These are phyloP conservation scores for Gardenia jasminoides DNA, from an alignment of 257 asterid species.

Conservation along the genomic window DNA sequence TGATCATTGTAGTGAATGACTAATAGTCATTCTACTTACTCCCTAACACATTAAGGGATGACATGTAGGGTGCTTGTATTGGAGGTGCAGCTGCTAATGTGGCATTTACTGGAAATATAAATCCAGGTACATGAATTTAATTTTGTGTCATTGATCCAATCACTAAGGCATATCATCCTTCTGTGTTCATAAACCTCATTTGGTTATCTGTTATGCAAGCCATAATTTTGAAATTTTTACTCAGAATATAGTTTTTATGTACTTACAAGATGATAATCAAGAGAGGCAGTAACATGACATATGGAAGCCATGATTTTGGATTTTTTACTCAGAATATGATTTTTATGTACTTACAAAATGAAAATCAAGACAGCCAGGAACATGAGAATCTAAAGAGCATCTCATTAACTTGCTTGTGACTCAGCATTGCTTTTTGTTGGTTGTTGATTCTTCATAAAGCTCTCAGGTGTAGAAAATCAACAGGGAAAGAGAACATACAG, in stretches of 20 bases:
- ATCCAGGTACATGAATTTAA: slow-evolving; percentile 42
- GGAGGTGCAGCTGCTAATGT: slow-evolving; percentile 48
- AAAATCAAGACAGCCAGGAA: not conserved
- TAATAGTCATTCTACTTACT: not conserved
- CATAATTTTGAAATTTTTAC: not conserved
- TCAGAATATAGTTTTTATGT: not conserved
- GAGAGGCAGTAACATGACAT: too few species aligned
- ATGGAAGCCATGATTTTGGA: not conserved
- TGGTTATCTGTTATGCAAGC: not conserved
- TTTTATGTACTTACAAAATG: not conserved
- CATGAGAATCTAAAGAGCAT: not conserved
- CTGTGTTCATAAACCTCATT: not conserved
- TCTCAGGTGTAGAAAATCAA: not conserved
- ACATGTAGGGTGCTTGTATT: slow-evolving; percentile 53
- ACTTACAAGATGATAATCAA: not conserved
- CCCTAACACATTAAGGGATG: not conserved
- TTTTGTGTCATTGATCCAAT: not conserved
- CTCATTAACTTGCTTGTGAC: not conserved
- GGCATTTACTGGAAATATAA: slow-evolving; percentile 47
- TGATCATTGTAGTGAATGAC: not conserved
- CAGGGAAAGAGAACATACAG: too few species aligned
- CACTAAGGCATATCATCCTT: not conserved
- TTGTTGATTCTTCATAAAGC: not conserved
- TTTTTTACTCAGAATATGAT: not conserved
- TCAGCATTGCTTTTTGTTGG: not conserved